Percentiles rank a stretch among this genome's conserved stretches.
Conservation (phyloP, 352 stramenopile species). For the Pilasporangium apinafurcum region DNA sequence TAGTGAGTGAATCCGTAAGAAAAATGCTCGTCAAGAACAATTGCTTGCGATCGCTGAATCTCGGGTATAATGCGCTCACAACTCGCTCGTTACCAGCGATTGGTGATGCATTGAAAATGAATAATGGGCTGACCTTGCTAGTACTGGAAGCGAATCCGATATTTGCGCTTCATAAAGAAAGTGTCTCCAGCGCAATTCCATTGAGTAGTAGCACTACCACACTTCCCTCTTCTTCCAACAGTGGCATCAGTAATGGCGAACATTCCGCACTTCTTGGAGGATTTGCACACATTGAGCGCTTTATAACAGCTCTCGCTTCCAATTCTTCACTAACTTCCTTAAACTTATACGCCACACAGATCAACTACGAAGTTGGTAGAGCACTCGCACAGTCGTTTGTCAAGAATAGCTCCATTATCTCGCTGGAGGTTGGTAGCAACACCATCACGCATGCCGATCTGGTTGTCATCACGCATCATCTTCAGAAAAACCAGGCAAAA, state of each 20-base stretch:
- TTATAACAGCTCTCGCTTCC: slow-evolving; percentile 22
- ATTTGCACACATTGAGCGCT: slow-evolving; percentile 26
- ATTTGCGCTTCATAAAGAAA: slow-evolving; percentile 21
- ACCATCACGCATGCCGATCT: slow-evolving; percentile 38
- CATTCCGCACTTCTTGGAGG: not conserved
- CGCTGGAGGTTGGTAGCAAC: slow-evolving; percentile 46
- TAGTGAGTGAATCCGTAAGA: slow-evolving; percentile 22
- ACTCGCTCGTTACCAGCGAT: slow-evolving; percentile 22
- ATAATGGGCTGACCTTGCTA: slow-evolving; percentile 42
- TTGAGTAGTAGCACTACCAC: not conserved
- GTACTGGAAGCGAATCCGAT: slow-evolving; percentile 58
- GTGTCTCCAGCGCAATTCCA: not conserved
- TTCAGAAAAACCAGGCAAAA: slow-evolving; percentile 38
- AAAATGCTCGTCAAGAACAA: slow-evolving; percentile 62
- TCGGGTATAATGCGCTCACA: slow-evolving; percentile 55
- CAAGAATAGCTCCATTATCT: slow-evolving; percentile 42
- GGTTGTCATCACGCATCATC: slow-evolving; percentile 22
- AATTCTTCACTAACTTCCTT: slow-evolving; percentile 40
- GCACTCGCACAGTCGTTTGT: slow-evolving; percentile 31
- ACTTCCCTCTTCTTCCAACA: not conserved
- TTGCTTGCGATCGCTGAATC: slow-evolving; percentile 34
- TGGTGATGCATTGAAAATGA: slow-evolving; percentile 27
- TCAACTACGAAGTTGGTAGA: slow-evolving; percentile 38
- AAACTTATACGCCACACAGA: slow-evolving; percentile 57
- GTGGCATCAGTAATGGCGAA: slow-evolving; percentile 4